Evolutionary conservation across 2,329 filamentous ascomycete species (phyloP).

Genomic region (Colletotrichum sp.): DNA sequence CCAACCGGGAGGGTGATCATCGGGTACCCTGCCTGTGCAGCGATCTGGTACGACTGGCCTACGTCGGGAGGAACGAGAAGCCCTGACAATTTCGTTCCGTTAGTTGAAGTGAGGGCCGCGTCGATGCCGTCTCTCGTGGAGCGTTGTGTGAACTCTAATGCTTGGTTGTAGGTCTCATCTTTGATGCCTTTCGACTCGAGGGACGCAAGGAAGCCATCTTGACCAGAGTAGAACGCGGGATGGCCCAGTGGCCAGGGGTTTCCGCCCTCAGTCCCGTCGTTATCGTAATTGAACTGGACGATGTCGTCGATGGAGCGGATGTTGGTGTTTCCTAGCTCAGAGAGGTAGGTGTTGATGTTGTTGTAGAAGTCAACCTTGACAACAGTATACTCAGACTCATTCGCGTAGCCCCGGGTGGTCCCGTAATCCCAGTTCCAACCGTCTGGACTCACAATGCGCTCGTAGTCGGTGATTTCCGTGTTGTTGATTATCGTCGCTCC

Average conservation of each 20-base stretch:
- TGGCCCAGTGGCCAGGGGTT: slow-evolving; percentile 55
- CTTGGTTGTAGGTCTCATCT: slow-evolving; percentile 71
- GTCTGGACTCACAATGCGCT: slow-evolving; percentile 65
- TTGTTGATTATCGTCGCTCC: slow-evolving; percentile 73
- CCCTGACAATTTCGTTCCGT: slow-evolving; percentile 54
- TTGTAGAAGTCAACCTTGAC: slow-evolving; percentile 75
- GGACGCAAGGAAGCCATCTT: slow-evolving; percentile 72
- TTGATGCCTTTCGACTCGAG: slow-evolving; percentile 63
- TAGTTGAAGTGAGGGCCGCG: slow-evolving; percentile 60
- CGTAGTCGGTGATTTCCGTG: slow-evolving; percentile 69
- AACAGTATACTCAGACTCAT: slow-evolving; percentile 76
- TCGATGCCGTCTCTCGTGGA: slow-evolving; percentile 73
- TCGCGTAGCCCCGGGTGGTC: slow-evolving; percentile 61
- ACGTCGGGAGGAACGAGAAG: slow-evolving; percentile 73
- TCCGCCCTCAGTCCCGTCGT: slow-evolving; percentile 72
- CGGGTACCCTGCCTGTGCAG: slow-evolving; percentile 78
- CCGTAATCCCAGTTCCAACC: slow-evolving; percentile 82
- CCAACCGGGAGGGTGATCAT: slow-evolving; percentile 73
- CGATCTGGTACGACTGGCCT: slow-evolving; percentile 70
- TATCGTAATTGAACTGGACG: slow-evolving; percentile 67
- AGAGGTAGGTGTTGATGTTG: slow-evolving; percentile 65
- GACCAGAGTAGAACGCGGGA: slow-evolving; percentile 72
- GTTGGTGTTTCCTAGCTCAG: slow-evolving; percentile 64
- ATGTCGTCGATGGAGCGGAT: slow-evolving; percentile 67
- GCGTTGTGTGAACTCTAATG: slow-evolving; percentile 64